Base-by-base conservation (phyloP, 1,284 basidiomycete species). In the Trichosporon ovoides region DNA sequence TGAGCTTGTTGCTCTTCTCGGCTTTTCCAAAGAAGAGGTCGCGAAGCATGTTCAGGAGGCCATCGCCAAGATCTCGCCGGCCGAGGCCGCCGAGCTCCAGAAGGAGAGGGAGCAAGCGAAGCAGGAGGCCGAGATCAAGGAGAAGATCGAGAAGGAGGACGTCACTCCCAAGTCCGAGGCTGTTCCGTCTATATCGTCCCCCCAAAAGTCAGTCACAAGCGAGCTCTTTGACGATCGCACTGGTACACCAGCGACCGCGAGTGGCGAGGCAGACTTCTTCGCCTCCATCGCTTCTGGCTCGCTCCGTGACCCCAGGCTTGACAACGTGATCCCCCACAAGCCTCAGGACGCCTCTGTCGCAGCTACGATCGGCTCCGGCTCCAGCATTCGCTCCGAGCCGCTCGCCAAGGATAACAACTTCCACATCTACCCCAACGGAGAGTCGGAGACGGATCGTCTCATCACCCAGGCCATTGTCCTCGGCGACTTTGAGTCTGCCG, bases 381-480 rank as follows among this genome's bases (percentile, higher is more conserved):
- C 90, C 0, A 94, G 90, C 13, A 82, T 89, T 33, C 84, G 85
- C 0, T 91, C 88, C 2, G 89, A 93, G 57, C 75, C 61, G 37
- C 85, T 81, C 70, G 59, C 65, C 48, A 77, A 77, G 62, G 73
- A 75, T 56, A 88, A 87, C 68, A 89, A 86, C 0, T 98, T 98
- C 83, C 86, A 83, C 73, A 96, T 98, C 66, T 96, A 96, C 71
- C 92, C 94, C 0, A 72, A 81, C 7, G 89, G 93, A 53, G 91
- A 94, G 76, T 88, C 87, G 3, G 90, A 96, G 62, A 86, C 86
- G 0, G 94, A 98, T 71, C 82, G 85, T 31, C 82, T 98, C 28
- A 84, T 98, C 66, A 97, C 95, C 1, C 91, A 92, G 68, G 90
- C 95, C 1, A 81, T 98, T 33, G 91, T 98, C 1, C 81, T 98